A percentile compares a stretch with the other conserved stretches of the same genome.
Evolutionary conservation across 2,329 filamentous ascomycete species (phyloP).

Genomic region (Pseudocercospora pini-densiflorae): DNA sequence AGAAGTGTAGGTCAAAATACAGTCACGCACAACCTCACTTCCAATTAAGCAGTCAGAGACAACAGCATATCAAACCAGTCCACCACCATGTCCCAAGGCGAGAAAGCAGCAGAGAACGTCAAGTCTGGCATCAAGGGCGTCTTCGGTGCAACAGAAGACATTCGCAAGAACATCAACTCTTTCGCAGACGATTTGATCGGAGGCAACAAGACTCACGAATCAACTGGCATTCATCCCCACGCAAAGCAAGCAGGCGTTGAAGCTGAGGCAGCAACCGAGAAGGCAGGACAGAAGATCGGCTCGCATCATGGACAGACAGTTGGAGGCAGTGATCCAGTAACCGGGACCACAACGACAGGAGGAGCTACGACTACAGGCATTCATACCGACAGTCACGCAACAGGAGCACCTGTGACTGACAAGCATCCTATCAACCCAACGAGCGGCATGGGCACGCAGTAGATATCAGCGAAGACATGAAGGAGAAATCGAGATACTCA

Average conservation of each 20-base stretch:
- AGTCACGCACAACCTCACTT: neutral
- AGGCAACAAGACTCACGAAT: constrained; percentile 25
- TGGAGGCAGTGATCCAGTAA: neutral
- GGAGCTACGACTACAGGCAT: neutral
- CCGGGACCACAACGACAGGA: neutral
- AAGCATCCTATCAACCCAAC: neutral
- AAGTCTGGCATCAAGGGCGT: constrained; percentile 34
- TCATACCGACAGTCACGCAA: constrained; percentile 12
- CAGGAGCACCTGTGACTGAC: constrained; percentile 1
- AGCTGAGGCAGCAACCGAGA: constrained; percentile 14
- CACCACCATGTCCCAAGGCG: constrained; percentile 32
- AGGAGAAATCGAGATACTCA: neutral
- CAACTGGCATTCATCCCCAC: constrained; percentile 24
- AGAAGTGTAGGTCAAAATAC: neutral
- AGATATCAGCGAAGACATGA: neutral
- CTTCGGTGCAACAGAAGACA: constrained; percentile 30
- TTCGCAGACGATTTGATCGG: constrained; percentile 34
- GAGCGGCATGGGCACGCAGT: neutral
- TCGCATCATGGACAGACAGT: constrained; percentile 4
- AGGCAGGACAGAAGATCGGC: constrained; percentile 18
- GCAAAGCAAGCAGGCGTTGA: constrained; percentile 30
- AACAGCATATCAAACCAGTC: constrained; percentile 13
- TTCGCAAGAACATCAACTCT: constrained; percentile 37
- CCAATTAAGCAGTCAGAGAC: too few species aligned
- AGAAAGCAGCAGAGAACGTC: constrained; percentile 33